Conservation (phyloP, 2,329 filamentous ascomycete genomes). For the Pleomassaria siparia region DNA sequence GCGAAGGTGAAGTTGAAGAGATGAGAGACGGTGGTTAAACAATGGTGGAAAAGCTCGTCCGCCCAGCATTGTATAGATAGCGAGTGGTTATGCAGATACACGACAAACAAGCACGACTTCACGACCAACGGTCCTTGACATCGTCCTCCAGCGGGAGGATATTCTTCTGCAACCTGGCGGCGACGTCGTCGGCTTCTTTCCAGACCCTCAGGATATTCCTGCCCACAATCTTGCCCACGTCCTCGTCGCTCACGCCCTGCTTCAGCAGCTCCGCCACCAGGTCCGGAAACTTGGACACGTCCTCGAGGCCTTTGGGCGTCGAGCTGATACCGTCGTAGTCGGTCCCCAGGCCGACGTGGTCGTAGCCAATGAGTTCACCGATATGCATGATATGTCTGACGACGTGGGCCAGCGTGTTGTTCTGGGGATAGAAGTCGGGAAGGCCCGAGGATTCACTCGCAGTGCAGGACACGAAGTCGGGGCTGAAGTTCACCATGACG, state of each 20-base stretch:
- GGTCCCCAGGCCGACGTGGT: constrained; percentile 81
- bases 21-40: too few relatives aligned
- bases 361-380: constrained; percentile 77
- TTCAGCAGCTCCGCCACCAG: constrained; percentile 74
- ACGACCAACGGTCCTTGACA: constrained; percentile 28
- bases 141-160: constrained; percentile 49
- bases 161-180: constrained; percentile 61
- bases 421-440: constrained; percentile 65
- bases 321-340: constrained; percentile 80
- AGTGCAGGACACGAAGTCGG: constrained; percentile 77
- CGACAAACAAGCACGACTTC: not conserved
- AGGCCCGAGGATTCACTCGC: constrained; percentile 60
- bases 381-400: constrained; percentile 79
- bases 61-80: too few relatives aligned
- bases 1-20: too few relatives aligned
- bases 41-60: too few relatives aligned
- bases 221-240: constrained; percentile 75
- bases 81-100: not conserved
- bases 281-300: constrained; percentile 80
- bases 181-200: constrained; percentile 74
- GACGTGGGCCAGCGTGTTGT: constrained; percentile 73
- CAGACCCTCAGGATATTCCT: constrained; percentile 83
- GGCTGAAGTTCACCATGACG: constrained; percentile 87
- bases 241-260: constrained; percentile 71
- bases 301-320: constrained; percentile 74